Base-by-base conservation (phyloP, 1,284 basidiomycete species). In the Rhodotorula sp. region DNA sequence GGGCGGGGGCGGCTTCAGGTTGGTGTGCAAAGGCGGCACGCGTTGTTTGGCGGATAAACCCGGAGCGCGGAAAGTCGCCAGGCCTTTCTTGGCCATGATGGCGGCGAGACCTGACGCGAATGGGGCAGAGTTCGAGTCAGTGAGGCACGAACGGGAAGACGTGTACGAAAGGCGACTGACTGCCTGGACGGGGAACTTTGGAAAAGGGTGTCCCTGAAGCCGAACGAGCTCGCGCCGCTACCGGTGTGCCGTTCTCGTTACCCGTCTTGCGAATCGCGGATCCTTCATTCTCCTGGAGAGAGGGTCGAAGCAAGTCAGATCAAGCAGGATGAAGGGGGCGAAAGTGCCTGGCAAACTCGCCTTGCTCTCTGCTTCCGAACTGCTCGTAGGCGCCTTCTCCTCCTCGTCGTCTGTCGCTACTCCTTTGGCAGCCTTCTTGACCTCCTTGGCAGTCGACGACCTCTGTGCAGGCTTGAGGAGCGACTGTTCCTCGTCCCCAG, bases 1-100 rank as follows among this genome's bases (percentile, higher is more conserved):
- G 3, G 71, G 61, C 5, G 74, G 69, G 2, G 72, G 62, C 31
- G 74, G 67, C 62, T 76, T 76, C 57, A 76, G 67, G 63, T 76
- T 76, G 14, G 39, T 54, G 57, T 76, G 74, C 15, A 76, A 48
- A 8, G 66, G 59, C 26, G 74, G 74, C 2, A 73, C 20, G 51
- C 64, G 71, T 48, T 58, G 54, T 7, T 64, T 52, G 8, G 20
- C 4, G 5, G 67, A 69, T 3, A 76, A 62, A 21, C 74, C 74
- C 1, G 71, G 67, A 2, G 65, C n/a, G 34, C 67, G 72, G 29
- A 57, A 58, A 12, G 48, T 49, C 7, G 58, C 63, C 18, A 72
- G 39, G 3, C 64, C 64, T 8, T 34, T 47, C 48, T 58, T 63
- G 56, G 64, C 64, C 26, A 75, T 62, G 26, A 75, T 71, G 34